A percentile compares a stretch with the other conserved stretches of the same genome.
Conservation (phyloP, 208 protist species). For the Polymyxa betae region DNA sequence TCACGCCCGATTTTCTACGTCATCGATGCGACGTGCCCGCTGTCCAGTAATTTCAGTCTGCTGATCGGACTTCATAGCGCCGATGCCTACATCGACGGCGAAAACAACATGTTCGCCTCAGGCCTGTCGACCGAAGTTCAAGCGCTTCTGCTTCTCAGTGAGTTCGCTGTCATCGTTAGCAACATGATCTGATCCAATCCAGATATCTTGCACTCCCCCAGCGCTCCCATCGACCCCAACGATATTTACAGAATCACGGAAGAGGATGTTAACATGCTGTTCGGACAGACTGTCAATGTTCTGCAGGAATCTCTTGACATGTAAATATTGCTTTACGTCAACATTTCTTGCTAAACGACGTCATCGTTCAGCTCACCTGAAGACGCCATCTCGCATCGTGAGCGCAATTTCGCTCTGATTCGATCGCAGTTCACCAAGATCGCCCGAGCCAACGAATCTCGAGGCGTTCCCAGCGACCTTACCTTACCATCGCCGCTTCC, state of each 20-base stretch:
- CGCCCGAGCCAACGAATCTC: constrained; percentile 2
- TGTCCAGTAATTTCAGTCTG: constrained; percentile 37
- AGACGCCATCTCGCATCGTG: constrained; percentile 37
- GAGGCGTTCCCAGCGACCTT: background rate
- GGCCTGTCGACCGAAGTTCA: constrained; percentile 45
- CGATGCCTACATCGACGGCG: constrained; percentile 39
- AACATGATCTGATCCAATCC: background rate
- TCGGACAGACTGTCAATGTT: constrained; percentile 30
- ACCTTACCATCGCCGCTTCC: background rate
- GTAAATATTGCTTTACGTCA: background rate
- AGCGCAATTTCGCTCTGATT: constrained; percentile 48
- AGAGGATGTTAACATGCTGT: constrained; percentile 29
- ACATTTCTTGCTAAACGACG: background rate
- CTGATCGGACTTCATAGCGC: background rate
- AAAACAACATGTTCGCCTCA: constrained; percentile 50
- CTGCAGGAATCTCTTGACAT: constrained; percentile 51
- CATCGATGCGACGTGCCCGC: background rate
- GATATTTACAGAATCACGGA: constrained; percentile 40
- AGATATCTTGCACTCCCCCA: constrained; percentile 47
- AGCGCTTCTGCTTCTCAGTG: background rate
- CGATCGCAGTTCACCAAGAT: constrained; percentile 37
- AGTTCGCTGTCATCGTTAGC: background rate
- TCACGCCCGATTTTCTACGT: constrained; percentile 41
- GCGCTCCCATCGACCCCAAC: constrained; percentile 42
- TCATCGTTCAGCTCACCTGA: constrained; percentile 31